Evolutionary conservation across 2,329 filamentous ascomycete species (phyloP).

Genomic region (Chaetothyriales sp.): DNA sequence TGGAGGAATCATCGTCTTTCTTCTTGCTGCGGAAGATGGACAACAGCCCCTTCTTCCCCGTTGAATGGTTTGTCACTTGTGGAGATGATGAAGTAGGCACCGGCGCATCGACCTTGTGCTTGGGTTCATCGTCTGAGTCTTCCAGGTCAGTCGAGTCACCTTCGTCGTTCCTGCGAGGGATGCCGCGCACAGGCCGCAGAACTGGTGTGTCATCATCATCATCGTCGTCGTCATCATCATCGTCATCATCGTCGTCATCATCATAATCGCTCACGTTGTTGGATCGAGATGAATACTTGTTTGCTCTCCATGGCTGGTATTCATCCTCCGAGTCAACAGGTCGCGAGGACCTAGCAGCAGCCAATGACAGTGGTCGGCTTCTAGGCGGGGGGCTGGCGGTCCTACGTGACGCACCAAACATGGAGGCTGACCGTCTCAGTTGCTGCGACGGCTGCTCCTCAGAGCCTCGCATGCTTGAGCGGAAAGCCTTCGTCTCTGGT

Average conservation of each 20-base stretch:
- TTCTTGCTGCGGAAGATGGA: slow-evolving; percentile 49
- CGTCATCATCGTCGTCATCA: slow-evolving; percentile 57
- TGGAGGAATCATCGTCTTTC: slow-evolving; percentile 5
- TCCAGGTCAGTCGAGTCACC: slow-evolving; percentile 48
- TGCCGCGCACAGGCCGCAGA: slow-evolving; percentile 43
- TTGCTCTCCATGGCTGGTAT: slow-evolving; percentile 24
- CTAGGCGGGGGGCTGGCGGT: slow-evolving; percentile 15
- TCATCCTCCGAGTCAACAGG: slow-evolving; percentile 51
- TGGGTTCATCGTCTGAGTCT: slow-evolving; percentile 40
- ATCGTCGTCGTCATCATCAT: slow-evolving; percentile 32
- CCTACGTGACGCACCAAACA: slow-evolving; percentile 23
- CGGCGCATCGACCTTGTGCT: slow-evolving; percentile 16
- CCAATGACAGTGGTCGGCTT: slow-evolving; percentile 22
- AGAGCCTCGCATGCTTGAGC: slow-evolving; percentile 36
- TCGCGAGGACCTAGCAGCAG: slow-evolving; percentile 30
- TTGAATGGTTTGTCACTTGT: not conserved
- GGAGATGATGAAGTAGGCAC: not conserved
- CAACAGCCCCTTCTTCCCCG: slow-evolving; percentile 26
- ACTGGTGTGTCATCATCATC: slow-evolving; percentile 9
- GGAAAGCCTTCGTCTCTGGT: slow-evolving; percentile 28
- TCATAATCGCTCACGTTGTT: slow-evolving; percentile 63
- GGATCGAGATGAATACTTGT: slow-evolving; percentile 44
- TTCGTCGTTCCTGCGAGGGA: slow-evolving; percentile 42
- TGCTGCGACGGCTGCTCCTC: slow-evolving; percentile 26
- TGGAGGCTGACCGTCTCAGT: slow-evolving; percentile 25